Conservation (phyloP, 169 alveolate species). For the Eimeria necatrix region DNA sequence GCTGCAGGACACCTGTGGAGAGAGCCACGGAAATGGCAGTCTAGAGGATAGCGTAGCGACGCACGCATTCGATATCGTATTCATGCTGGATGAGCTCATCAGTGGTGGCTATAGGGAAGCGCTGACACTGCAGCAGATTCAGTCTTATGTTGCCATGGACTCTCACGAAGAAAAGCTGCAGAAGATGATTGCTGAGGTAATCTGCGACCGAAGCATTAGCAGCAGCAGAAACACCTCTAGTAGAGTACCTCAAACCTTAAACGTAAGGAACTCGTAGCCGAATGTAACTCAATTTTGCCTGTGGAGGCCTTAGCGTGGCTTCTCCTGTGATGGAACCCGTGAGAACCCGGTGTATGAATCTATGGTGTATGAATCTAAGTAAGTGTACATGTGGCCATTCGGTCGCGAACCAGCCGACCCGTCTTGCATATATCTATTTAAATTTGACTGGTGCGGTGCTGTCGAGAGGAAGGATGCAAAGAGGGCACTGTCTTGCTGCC, state of each 20-base stretch:
- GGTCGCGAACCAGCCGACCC: too few species aligned
- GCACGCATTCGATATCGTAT: conserved; percentile 91
- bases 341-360: too few species aligned
- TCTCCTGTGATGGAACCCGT: too few species aligned
- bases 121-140: conserved; percentile 92
- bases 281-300: too few species aligned
- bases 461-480: not conserved
- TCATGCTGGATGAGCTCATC: conserved; percentile 93
- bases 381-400: too few species aligned
- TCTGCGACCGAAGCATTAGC: not conserved
- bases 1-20: conserved; percentile 83
- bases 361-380: too few species aligned
- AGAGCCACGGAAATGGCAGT: conserved; percentile 83
- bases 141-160: conserved; percentile 94
- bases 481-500: not conserved
- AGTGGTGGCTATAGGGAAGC: conserved; percentile 91
- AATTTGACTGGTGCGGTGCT: too few species aligned
- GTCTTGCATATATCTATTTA: too few species aligned
- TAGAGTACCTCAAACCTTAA: not conserved
- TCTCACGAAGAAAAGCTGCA: conserved; percentile 92
- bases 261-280: not conserved
- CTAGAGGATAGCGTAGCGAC: conserved; percentile 89
- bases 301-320: too few species aligned
- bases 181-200: conserved; percentile 72
- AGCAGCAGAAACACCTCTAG: not conserved